Evolutionary conservation across 1,284 basidiomycete genomes (phyloP), one percentile per base, ranked within the genome.

Genomic region (Sphaerobolus stellatus): DNA sequence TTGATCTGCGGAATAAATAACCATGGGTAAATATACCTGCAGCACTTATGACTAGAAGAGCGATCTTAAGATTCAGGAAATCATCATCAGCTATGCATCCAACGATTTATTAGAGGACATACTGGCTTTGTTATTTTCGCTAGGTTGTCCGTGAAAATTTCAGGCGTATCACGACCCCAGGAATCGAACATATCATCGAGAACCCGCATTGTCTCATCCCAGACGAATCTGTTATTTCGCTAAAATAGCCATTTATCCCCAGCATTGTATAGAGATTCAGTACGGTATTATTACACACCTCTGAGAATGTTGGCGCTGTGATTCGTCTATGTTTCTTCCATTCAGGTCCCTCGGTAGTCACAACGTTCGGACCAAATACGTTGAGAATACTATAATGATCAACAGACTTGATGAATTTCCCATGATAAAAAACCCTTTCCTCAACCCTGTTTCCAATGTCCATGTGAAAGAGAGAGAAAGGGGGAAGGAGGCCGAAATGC

Each of bases 1-100:
- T 8, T 27, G 28, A n/a, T 2, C 44, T 28, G n/a, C n/a, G n/a
- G n/a, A 44, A 29, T 9, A 30, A 25, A 14, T 30, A 6, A 28
- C 30, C 8, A 18, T 20, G 18, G 29, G 33, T 11, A 27, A 33
- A 33, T 62, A 22, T 50, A 73, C 82, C 82, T 53, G 82, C 81
- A 1, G 72, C 72, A 25, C 80, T 73, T 50, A 84, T 81, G 30
- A 83, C 75, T 45, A 80, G 78, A 1, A 84, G 72, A 0, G 82
- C 77, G 45, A 83, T 76, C 81, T 83, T n/a, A 38, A n/a, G n/a
- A n/a, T n/a, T n/a, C n/a, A n/a, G n/a, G n/a, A n/a, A n/a, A n/a
- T n/a, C n/a, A n/a, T n/a, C n/a, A n/a, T n/a, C n/a, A n/a, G n/a
- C n/a, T n/a, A n/a, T n/a, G n/a, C n/a, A n/a, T n/a, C n/a, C n/a